Conservation (phyloP, 345 rosid species). For the Psidium friedrichsthalianum region DNA sequence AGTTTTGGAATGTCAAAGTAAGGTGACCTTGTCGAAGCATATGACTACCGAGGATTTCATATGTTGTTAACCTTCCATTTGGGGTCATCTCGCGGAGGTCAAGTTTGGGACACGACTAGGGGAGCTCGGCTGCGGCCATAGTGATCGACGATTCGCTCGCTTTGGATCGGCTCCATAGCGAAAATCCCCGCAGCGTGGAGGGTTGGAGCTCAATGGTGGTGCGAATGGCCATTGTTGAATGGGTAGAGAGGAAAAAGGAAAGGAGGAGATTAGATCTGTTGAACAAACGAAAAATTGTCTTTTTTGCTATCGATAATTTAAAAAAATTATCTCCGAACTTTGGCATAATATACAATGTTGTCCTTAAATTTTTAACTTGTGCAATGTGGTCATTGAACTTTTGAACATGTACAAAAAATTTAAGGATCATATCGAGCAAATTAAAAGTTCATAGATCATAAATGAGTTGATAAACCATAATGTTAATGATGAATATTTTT, state of each 20-base stretch:
- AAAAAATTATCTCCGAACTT: accelerated
- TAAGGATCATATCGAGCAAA: accelerated
- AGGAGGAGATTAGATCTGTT: accelerated
- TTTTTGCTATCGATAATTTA: background rate
- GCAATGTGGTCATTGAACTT: accelerated
- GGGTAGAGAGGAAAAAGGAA: background rate
- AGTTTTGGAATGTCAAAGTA: too few relatives aligned
- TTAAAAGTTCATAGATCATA: background rate
- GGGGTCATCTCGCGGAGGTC: too few relatives aligned
- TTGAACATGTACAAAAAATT: too few relatives aligned
- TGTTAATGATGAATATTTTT: background rate
- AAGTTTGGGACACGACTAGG: too few relatives aligned
- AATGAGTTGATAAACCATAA: background rate
- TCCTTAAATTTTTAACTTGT: background rate
- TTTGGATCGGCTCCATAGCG: background rate
- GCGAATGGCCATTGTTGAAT: accelerated
- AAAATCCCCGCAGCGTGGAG: background rate
- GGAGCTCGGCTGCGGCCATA: too few relatives aligned
- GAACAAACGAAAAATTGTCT: accelerated
- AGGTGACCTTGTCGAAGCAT: too few relatives aligned
- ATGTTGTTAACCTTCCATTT: too few relatives aligned
- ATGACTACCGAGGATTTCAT: too few relatives aligned
- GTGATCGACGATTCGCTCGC: too few relatives aligned
- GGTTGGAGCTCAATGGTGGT: background rate
- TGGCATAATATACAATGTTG: accelerated